Percentiles rank a stretch among this genome's conserved stretches.
Evolutionary conservation across 129 eudicot species (phyloP).

Genomic region (Saposhnikovia divaricata): DNA sequence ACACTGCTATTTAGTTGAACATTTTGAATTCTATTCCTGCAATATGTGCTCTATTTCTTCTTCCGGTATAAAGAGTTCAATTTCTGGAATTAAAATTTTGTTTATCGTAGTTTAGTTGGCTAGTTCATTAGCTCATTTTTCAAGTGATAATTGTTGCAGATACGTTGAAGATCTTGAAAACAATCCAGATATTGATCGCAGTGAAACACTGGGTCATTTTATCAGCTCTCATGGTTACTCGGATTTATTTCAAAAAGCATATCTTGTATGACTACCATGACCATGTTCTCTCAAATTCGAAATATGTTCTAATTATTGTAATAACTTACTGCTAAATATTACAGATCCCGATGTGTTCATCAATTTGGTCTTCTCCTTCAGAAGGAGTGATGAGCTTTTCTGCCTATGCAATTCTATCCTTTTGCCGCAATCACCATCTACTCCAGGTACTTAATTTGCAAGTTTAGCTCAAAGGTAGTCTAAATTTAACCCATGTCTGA

Average conservation of each 20-base stretch:
- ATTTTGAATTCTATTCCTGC: neutral
- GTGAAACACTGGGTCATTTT: constrained; percentile 76
- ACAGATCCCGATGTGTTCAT: constrained; percentile 79
- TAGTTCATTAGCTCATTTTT: neutral
- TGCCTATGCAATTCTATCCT: constrained; percentile 77
- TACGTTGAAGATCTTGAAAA: constrained; percentile 74
- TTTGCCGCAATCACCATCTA: constrained; percentile 84
- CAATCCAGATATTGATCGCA: constrained; percentile 62
- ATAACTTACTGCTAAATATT: neutral
- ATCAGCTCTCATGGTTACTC: constrained; percentile 72
- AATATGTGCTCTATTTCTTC: neutral
- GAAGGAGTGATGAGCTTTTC: constrained; percentile 82
- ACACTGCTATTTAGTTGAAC: neutral
- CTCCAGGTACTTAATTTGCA: constrained; percentile 52
- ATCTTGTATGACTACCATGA: constrained; percentile 46
- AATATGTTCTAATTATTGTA: neutral
- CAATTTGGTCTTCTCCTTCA: constrained; percentile 93
- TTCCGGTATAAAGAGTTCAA: neutral
- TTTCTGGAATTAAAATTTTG: neutral
- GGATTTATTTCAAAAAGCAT: constrained; percentile 78
- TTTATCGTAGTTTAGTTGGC: neutral
- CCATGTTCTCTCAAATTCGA: neutral
- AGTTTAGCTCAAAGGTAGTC: neutral
- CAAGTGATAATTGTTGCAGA: constrained; percentile 28
- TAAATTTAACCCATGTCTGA: neutral